Evolutionary conservation across 2,329 filamentous ascomycete genomes (phyloP), one percentile per base, ranked within the genome.

Genomic region (Parasarocladium wereldwijsianum): DNA sequence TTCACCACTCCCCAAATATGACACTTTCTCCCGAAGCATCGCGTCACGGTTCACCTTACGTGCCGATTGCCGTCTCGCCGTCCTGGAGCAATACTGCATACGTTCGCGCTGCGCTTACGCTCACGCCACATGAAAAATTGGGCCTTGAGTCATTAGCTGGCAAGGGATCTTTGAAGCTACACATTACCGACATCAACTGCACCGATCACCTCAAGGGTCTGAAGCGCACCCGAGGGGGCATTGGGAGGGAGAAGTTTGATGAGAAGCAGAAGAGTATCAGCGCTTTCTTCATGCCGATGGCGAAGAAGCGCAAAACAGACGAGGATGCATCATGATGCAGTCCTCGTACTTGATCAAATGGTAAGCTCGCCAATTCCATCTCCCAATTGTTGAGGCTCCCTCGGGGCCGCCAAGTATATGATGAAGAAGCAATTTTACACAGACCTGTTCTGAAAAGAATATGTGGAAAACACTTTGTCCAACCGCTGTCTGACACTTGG

Each of bases 221-320:
- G 34, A 86, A 76, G 49, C 79, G 83, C 51, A 87, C 83, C 7
- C 62, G 77, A 15, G 82, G 83, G 17, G 85, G 85, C 4, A 79
- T 93, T 33, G 84, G 84, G 32, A 90, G 78, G 42, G 66, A 79
- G 22, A 64, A 66, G 33, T 76, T 82, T 46, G 85, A 94, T 47
- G 63, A 69, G 8, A 73, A 64, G 26, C 86, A 93, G 50, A 75
- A 67, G 44, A 83, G 68, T 12, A 67, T 94, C 41, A 72, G 82
- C 26, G 66, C 67, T 0, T 93, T 90, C 57, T 86, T 93, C 51
- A 74, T 75, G 23, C 38, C 39, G 3, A 22, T 34, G 8, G 32
- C 41, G 21, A 43, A 43, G 35, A 46, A 44, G 38, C 42, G 41
- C 23, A 46, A 45, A 34, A 29, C 36, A 16, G 34, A 43, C 31